Evolutionary conservation across 768 basidiomycete species (phyloP), one percentile per base, ranked within the genome.

Genomic region (Gymnopilus dilepis): DNA sequence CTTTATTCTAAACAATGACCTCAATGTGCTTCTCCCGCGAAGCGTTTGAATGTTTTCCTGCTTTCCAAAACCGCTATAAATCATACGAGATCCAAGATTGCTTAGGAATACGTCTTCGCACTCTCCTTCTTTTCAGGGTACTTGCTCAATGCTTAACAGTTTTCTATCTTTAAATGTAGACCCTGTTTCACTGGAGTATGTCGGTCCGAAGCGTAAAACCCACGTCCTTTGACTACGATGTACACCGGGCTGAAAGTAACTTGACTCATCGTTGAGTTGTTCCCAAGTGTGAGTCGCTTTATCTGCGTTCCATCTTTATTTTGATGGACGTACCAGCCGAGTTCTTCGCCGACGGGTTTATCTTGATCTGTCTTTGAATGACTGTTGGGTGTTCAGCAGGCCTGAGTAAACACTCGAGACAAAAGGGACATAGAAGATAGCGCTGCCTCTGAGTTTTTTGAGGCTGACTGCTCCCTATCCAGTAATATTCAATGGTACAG

Each of bases 11-110:
- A 40, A 22, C 19, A 41, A 38, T 31, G 17, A 30, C 45, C 28
- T 47, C 41, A 24, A 43, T 33, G 24, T 38, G 57, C 45, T 50
- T 58, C 57, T 58, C 57, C 57, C 47, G 45, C 47, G 57, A 50
- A 34, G 45, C 56, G 6, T 56, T n/a, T 28, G 21, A 21, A 45
- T 19, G 15, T 17, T 37, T 19, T 54, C n/a, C 52, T 54, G 31
- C 31, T 48, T 48, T 37, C 45, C 30, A 24, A 47, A 42, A 47
- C 11, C 15, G 9, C 11, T 13, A 26, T 19, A 50, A 30, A 50
- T 17, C 28, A n/a, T 50, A n/a, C 47, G 47, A 50, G 47, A 50
- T 50, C 30, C 28, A 30, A 50, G 28, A 47, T 47, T 22, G 34
- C 34, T 26, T 26, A 12, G 13, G 9, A 50, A 17, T 31, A 26